phyloP scores from a whole-genome alignment of 2,329 filamentous ascomycete species.

The Aureobasidium subglaciale region DNA sequence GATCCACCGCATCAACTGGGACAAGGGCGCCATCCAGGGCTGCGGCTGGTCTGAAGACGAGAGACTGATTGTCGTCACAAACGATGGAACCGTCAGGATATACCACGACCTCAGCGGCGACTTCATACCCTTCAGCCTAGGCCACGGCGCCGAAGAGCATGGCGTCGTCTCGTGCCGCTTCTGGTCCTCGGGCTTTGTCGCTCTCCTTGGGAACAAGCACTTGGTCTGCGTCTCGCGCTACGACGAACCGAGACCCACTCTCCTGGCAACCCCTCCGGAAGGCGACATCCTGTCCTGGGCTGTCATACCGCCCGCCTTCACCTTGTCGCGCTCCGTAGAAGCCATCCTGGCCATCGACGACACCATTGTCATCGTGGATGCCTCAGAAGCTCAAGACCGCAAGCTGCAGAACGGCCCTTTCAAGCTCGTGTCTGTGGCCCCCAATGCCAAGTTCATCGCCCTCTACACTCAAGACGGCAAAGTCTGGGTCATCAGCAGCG shows the following conservation, averaged over 20 bases:
- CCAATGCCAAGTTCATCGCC: conserved; percentile 80
- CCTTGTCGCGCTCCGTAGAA: conserved; percentile 86
- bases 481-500: conserved; percentile 87
- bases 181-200: conserved; percentile 88
- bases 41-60: conserved; percentile 97
- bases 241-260: conserved; percentile 78
- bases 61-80: conserved; percentile 77
- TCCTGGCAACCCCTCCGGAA: conserved; percentile 68
- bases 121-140: conserved; percentile 89
- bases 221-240: conserved; percentile 84
- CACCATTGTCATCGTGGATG: conserved; percentile 81
- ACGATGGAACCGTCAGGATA: conserved; percentile 83
- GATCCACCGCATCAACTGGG: conserved; percentile 80
- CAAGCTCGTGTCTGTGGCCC: conserved; percentile 80
- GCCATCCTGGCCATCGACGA: conserved; percentile 77
- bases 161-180: conserved; percentile 87
- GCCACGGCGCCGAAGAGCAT: conserved; percentile 78
- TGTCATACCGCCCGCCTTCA: conserved; percentile 78
- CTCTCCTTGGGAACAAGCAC: conserved; percentile 79
- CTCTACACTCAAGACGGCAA: conserved; percentile 80
- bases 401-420: conserved; percentile 90
- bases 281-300: conserved; percentile 82
- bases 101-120: conserved; percentile 90
- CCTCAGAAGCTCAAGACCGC: conserved; percentile 83
- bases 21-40: conserved; percentile 77